These are phyloP conservation scores for Leucaena leucocephala DNA, from an alignment of 306 rosid genomes.

Conservation along the genomic window DNA sequence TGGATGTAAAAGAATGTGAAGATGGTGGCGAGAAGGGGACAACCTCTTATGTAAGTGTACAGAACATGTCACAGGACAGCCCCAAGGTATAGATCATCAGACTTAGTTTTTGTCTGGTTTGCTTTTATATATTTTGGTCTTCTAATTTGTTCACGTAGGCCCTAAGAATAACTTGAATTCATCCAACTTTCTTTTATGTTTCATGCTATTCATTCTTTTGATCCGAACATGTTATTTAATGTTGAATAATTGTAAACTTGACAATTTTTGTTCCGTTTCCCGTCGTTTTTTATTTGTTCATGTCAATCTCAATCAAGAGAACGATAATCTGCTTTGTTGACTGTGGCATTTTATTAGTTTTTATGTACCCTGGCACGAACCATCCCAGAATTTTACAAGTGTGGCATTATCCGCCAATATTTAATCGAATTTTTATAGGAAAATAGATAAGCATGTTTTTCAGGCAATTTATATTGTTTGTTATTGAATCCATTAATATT, in stretches of 20 bases:
- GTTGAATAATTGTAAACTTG: conserved; percentile 18
- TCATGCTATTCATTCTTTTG: conserved; percentile 26
- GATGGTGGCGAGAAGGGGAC: conserved; percentile 34
- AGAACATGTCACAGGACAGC: conserved; percentile 36
- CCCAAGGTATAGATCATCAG: conserved; percentile 46
- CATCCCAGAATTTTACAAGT: background rate
- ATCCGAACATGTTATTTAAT: conserved; percentile 11
- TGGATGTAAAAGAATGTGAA: conserved; percentile 38
- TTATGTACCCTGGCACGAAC: conserved; percentile 11
- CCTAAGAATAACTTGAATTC: conserved; percentile 3
- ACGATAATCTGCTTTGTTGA: conserved; percentile 8
- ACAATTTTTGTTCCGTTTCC: conserved; percentile 7
- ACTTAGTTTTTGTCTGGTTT: background rate
- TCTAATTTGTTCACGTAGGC: background rate
- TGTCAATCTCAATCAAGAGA: background rate
- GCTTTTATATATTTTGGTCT: background rate
- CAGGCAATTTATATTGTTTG: conserved; percentile 18
- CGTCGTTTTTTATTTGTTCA: background rate
- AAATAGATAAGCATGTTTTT: conserved; percentile 17
- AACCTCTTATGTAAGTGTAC: conserved; percentile 42
- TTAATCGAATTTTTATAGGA: background rate
- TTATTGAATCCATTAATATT: background rate
- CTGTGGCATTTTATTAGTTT: conserved; percentile 1
- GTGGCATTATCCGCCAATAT: conserved; percentile 19
- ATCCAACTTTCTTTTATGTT: background rate